These are phyloP conservation scores for Thelonectria discophora DNA, from an alignment of 2,329 filamentous ascomycete species.

Conservation along the genomic window DNA sequence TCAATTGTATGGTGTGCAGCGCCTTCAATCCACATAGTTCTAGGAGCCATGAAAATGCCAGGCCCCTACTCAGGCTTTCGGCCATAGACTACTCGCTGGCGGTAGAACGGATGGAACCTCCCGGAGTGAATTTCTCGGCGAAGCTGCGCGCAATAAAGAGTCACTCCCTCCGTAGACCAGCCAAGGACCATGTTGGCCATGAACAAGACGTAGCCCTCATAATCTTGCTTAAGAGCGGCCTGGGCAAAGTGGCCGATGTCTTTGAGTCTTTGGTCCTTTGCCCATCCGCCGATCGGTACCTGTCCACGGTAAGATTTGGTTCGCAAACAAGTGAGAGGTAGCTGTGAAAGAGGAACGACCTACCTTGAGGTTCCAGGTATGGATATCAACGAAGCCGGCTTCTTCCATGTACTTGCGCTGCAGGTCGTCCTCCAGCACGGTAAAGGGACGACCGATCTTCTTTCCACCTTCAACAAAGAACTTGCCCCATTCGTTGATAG, in stretches of 20 bases:
- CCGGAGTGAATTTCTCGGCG: slow-evolving; percentile 44
- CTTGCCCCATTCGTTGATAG: slow-evolving; percentile 34
- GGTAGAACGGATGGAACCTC: slow-evolving; percentile 43
- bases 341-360: slow-evolving; percentile 11
- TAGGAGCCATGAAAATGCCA: no score
- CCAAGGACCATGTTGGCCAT: slow-evolving; percentile 46
- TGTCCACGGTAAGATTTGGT: not conserved
- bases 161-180: slow-evolving; percentile 47
- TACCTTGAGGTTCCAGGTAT: slow-evolving; percentile 14
- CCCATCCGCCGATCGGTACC: slow-evolving; percentile 31
- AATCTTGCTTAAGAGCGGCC: slow-evolving; percentile 31
- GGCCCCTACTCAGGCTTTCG: slow-evolving; percentile 30
- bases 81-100: slow-evolving; percentile 42
- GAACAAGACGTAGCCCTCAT: slow-evolving; percentile 33
- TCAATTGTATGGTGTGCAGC: not conserved
- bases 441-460: slow-evolving; percentile 30
- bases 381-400: slow-evolving; percentile 17
- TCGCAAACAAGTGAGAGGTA: not conserved
- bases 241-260: slow-evolving; percentile 30
- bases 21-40: slow-evolving; percentile 46
- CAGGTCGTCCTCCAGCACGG: slow-evolving; percentile 23
- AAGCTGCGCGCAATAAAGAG: slow-evolving; percentile 47
- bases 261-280: slow-evolving; percentile 18
- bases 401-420: slow-evolving; percentile 26
- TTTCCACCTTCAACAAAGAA: slow-evolving; percentile 28